These are phyloP conservation scores for Taiozyma onychis DNA, from an alignment of 1,139 yeast genomes.

Conservation along the genomic window DNA sequence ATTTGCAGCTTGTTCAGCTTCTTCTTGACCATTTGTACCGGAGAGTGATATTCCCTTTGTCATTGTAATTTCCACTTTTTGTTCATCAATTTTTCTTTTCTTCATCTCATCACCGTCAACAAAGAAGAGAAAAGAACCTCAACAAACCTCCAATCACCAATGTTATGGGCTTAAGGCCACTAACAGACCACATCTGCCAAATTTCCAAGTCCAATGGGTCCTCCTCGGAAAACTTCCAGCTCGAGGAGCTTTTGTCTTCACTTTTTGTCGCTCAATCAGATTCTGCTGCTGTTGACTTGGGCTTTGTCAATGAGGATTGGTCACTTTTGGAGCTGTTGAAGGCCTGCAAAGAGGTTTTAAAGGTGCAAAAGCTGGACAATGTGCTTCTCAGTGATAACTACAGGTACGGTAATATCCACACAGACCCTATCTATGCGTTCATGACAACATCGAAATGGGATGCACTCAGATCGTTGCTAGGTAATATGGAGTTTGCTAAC, in stretches of 20 bases:
- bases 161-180: neutral
- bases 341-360: conserved; percentile 14
- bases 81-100: neutral
- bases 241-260: neutral
- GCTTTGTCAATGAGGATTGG: neutral
- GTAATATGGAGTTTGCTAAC: conserved; percentile 4
- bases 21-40: conserved; percentile 29
- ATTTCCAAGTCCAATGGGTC: neutral
- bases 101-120: neutral
- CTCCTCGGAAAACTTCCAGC: neutral
- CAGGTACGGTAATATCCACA: neutral
- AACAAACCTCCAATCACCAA: neutral
- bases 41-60: no score
- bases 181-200: neutral
- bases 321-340: conserved; percentile 15
- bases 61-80: no score
- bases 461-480: conserved; percentile 9
- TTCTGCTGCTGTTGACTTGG: neutral
- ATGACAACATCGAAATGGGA: conserved; percentile 16
- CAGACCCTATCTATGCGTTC: conserved; percentile 1
- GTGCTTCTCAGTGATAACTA: neutral
- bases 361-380: neutral
- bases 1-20: conserved; percentile 28
- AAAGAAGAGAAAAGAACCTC: neutral
- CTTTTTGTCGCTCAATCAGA: neutral